Percentiles rank a stretch among this genome's conserved stretches.
Conservation (phyloP, 768 basidiomycete species). For the Rickenella mellea region DNA sequence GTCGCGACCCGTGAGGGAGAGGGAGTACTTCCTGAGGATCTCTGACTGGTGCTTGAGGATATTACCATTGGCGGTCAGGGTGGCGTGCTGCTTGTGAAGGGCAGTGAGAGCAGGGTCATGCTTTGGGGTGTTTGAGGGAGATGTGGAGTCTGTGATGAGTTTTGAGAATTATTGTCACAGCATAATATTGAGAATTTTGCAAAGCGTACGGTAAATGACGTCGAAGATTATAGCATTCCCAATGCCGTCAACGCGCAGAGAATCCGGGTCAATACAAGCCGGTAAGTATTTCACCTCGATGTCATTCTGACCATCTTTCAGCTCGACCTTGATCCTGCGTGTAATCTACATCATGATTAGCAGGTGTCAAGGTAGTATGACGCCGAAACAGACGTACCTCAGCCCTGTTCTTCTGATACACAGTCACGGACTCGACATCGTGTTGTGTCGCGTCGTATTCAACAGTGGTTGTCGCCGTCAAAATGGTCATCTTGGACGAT, state of each 20-base stretch:
- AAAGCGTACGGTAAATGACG: slow-evolving; percentile 27
- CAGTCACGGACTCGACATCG: slow-evolving; percentile 29
- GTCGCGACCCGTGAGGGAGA: slow-evolving; percentile 30
- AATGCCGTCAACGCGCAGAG: slow-evolving; percentile 44
- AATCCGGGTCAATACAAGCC: slow-evolving; percentile 39
- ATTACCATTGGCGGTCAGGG: not conserved
- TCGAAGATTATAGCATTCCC: slow-evolving; percentile 41
- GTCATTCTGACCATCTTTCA: slow-evolving; percentile 43
- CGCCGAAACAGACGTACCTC: slow-evolving; percentile 35
- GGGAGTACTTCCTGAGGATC: slow-evolving; percentile 35
- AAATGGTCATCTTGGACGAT: no score
- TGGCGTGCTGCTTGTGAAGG: not conserved
- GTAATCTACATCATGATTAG: not conserved
- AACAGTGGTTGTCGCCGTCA: no score
- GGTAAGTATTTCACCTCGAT: slow-evolving; percentile 40
- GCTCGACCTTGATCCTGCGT: not conserved
- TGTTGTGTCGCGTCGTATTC: not conserved
- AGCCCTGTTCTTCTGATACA: slow-evolving; percentile 47
- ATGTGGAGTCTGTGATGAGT: slow-evolving; percentile 11
- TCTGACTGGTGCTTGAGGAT: slow-evolving; percentile 31
- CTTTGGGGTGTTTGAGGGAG: slow-evolving; percentile 25
- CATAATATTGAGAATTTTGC: not conserved
- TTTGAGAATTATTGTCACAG: not conserved
- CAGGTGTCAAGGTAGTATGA: not conserved
- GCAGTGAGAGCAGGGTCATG: slow-evolving; percentile 23